These are phyloP conservation scores for Fusarium tupiense DNA, from an alignment of 2,329 filamentous ascomycete genomes.

Conservation along the genomic window DNA sequence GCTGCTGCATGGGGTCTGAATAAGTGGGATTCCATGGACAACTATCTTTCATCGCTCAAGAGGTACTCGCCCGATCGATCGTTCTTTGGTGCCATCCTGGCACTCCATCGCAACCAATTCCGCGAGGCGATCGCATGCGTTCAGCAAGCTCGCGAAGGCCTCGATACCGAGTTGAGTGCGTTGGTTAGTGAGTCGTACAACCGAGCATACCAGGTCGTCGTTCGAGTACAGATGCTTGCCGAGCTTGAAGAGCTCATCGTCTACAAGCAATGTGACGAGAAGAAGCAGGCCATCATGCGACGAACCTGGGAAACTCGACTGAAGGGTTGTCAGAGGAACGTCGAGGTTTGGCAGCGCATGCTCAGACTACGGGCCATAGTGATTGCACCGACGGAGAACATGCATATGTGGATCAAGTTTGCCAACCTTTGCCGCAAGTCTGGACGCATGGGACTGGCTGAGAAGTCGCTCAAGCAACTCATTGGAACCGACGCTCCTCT, in stretches of 20 bases:
- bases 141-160: slow-evolving; percentile 87
- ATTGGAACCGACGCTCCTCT: slow-evolving; percentile 76
- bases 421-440: slow-evolving; percentile 98
- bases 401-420: slow-evolving; percentile 99
- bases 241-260: slow-evolving; percentile 97
- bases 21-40: slow-evolving; percentile 99
- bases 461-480: slow-evolving; percentile 93
- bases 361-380: slow-evolving; percentile 93
- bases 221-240: slow-evolving; percentile 98
- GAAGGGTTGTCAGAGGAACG: slow-evolving; percentile 94
- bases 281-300: slow-evolving; percentile 90
- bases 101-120: slow-evolving; percentile 95
- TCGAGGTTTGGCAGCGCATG: slow-evolving; percentile 99
- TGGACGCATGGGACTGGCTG: slow-evolving; percentile 90
- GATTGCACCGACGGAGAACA: slow-evolving; percentile 89
- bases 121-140: slow-evolving; percentile 90
- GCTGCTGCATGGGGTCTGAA: slow-evolving; percentile 95
- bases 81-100: slow-evolving; percentile 96
- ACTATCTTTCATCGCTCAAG: slow-evolving; percentile 95
- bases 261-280: slow-evolving; percentile 93
- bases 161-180: slow-evolving; percentile 95
- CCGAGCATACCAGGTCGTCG: slow-evolving; percentile 95
- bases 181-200: slow-evolving; percentile 99
- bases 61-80: slow-evolving; percentile 91
- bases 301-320: slow-evolving; percentile 95